Evolutionary conservation across 495 filamentous ascomycete species (phyloP).

Genomic region (Aspergillus sclerotiicarbonarius): DNA sequence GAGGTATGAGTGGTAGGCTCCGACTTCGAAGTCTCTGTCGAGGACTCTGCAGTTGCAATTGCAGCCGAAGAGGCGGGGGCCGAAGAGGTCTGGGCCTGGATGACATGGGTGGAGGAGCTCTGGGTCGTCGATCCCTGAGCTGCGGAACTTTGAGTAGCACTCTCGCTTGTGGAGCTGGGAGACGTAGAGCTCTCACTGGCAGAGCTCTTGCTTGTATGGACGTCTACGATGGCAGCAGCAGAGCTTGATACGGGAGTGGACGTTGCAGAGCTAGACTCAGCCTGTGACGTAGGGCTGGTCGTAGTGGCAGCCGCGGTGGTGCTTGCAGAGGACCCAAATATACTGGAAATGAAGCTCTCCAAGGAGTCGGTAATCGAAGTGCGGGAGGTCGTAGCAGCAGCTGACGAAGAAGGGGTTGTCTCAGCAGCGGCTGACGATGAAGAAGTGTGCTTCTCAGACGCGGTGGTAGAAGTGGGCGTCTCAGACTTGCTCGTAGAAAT

Average conservation of each 20-base stretch:
- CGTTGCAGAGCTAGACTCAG: not conserved
- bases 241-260: slow-evolving; percentile 1
- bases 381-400: slow-evolving; percentile 5
- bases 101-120: not conserved
- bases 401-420: not conserved
- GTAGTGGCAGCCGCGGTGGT: not conserved
- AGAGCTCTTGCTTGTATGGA: not conserved
- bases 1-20: not conserved
- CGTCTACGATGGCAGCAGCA: not conserved
- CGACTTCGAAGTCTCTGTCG: not conserved
- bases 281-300: not conserved
- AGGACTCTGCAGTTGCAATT: not conserved
- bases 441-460: not conserved
- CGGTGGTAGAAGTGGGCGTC: not conserved
- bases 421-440: not conserved
- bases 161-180: not conserved
- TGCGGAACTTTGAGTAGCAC: not conserved
- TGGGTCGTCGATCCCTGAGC: not conserved
- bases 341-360: slow-evolving; percentile 1
- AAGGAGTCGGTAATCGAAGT: slow-evolving; percentile 1
- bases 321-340: not conserved
- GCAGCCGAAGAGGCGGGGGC: not conserved
- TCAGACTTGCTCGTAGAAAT: not conserved
- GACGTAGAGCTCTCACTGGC: not conserved
- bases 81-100: not conserved